Base-by-base conservation (phyloP, 1,139 yeast genomes). In the Candida neerlandica region DNA sequence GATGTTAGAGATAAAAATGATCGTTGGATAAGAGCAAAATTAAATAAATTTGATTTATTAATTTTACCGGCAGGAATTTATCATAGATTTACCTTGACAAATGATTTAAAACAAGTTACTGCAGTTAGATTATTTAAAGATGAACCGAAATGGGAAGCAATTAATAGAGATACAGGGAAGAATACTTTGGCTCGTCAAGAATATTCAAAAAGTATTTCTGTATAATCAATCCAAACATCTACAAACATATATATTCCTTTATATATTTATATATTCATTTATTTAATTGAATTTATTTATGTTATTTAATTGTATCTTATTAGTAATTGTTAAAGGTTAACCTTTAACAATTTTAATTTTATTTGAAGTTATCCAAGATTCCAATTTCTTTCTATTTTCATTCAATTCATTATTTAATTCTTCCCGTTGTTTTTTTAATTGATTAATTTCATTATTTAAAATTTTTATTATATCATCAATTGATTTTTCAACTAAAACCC, bases 141-240 rank as follows among this genome's bases (percentile, higher is more conserved):
- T 59, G 97, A 92, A 69, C 98, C 98, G 30, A 91, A 90, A 65
- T 94, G 99, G 98, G 83, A 88, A 50, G 97, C 98, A 9, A 81
- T 89, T 61, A 82, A 85, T 64, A 80, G 96, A 55, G 77, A 67
- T 41, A 62, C 62, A 41, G 66, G 66, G 26, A 56, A 58, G 43
- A 51, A 55, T n/a, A 59, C 67, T 10, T 62, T 53, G 11, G 75
- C 74, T 26, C 66, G 77, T 48, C 39, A 50, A n/a, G 57, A 58
- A 16, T 72, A 72, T 47, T 65, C 69, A 37, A 57, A 62, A 29
- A 53, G 65, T 12, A 63, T 70, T 39, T 56, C 67, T 19, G 70
- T 60, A 11, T 62, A 41, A 27, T 3, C 35, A 37, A 16, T 14
- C 15, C 3, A 30, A 30, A 11, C 14, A n/a, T n/a, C n/a, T n/a